Percentiles rank a stretch among this genome's conserved stretches.
Evolutionary conservation across 73 alveolate species (phyloP).

Genomic region (Stentor roeselii): DNA sequence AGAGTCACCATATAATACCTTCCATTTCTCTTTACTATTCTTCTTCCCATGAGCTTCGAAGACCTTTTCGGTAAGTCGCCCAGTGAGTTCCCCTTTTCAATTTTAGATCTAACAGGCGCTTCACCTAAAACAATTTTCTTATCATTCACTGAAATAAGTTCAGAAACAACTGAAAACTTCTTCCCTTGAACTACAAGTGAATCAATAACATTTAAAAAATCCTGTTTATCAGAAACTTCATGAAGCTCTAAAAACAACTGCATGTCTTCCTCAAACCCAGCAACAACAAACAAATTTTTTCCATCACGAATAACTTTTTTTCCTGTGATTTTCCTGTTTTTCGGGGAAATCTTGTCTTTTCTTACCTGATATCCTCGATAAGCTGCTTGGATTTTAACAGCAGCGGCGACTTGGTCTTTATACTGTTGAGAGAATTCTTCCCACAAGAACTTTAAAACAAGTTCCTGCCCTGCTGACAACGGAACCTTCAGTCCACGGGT

Average conservation of each 20-base stretch:
- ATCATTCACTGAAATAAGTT: not conserved
- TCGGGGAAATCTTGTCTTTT: not conserved
- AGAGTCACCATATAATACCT: not conserved
- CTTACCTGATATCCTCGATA: slow-evolving; percentile 11
- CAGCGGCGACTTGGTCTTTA: slow-evolving; percentile 8
- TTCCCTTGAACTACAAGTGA: too few relatives aligned
- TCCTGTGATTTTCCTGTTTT: not conserved
- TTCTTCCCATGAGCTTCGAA: slow-evolving; percentile 17
- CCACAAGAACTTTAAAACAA: not conserved
- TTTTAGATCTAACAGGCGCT: too few relatives aligned
- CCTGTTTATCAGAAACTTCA: too few relatives aligned
- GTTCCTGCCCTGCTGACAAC: not conserved
- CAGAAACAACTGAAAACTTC: too few relatives aligned
- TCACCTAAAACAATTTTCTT: not conserved
- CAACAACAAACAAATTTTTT: too few relatives aligned
- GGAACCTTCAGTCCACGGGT: not conserved
- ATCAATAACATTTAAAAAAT: too few relatives aligned
- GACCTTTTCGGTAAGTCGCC: too few relatives aligned
- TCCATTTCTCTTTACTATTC: not conserved
- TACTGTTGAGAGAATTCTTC: not conserved
- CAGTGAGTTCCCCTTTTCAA: too few relatives aligned
- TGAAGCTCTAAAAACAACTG: too few relatives aligned
- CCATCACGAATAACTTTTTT: not conserved
- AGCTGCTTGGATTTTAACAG: slow-evolving; percentile 6
- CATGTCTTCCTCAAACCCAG: too few relatives aligned